Percentiles rank a stretch among this genome's conserved stretches.
Conservation (phyloP, 352 stramenopile genomes). For the Phytophthora melonis region DNA sequence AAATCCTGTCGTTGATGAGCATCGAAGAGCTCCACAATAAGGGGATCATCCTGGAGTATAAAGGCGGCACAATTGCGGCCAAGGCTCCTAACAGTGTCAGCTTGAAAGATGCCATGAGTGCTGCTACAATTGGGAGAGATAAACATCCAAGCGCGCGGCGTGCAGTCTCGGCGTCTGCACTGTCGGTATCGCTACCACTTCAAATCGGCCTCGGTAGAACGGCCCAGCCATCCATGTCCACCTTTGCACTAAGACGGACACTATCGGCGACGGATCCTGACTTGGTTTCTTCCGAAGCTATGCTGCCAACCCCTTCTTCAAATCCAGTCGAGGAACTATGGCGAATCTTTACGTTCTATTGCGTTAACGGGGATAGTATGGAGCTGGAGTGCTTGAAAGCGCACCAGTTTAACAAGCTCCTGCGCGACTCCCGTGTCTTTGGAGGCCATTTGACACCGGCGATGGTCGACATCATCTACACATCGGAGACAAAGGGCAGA, state of each 20-base stretch:
- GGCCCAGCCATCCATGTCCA: background rate
- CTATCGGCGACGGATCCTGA: constrained; percentile 24
- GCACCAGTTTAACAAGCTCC: constrained; percentile 78
- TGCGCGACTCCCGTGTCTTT: constrained; percentile 72
- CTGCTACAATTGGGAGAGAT: constrained; percentile 11
- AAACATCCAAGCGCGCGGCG: constrained; percentile 23
- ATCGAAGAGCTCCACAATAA: constrained; percentile 56
- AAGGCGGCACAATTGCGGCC: constrained; percentile 35
- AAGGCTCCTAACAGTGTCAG: constrained; percentile 28
- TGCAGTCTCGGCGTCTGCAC: constrained; percentile 25
- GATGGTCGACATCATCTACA: constrained; percentile 86
- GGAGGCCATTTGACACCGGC: constrained; percentile 60
- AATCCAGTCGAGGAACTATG: constrained; percentile 77
- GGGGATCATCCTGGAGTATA: constrained; percentile 65
- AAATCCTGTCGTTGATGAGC: constrained; percentile 70
- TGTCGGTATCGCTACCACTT: constrained; percentile 27
- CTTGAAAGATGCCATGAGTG: constrained; percentile 34
- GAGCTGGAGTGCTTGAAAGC: constrained; percentile 76
- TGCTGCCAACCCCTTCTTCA: background rate
- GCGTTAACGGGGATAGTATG: constrained; percentile 76
- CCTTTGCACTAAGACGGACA: constrained; percentile 17
- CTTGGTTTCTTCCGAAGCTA: constrained; percentile 6
- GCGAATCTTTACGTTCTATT: constrained; percentile 87
- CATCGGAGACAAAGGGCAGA: constrained; percentile 79
- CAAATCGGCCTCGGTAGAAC: constrained; percentile 8